Base-by-base conservation (phyloP, 352 stramenopile species). In the Phytopythium sindhum region DNA sequence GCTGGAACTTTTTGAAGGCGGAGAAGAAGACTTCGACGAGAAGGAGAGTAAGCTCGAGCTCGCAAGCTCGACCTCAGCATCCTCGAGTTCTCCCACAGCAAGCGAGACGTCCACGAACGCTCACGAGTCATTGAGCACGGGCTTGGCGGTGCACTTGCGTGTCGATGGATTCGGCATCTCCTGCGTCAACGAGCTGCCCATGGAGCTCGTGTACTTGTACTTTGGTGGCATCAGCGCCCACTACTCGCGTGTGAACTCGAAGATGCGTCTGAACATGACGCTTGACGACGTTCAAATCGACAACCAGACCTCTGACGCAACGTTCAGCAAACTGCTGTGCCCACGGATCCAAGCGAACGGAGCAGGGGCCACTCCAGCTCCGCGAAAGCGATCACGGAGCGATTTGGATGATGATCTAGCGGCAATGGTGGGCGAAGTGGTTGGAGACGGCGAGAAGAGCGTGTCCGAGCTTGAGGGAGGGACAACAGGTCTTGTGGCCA, bases 1-100 rank as follows among this genome's bases (percentile, higher is more conserved):
- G 21, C 68, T 97, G n/a, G 90, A 97, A 63, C 59, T 97, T 4
- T 95, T 86, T 61, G 88, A 97, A 82, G 89, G 86, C 54, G 86
- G 86, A 6, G 86, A 95, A 65, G 88, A 95, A 66, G 88, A 96
- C 54, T 89, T 86, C 50, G 87, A 93, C 47, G 87, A 93, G 57
- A 89, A 86, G 52, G 85, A 94, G n/a, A 81, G 57, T 41, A 91
- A 89, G 42, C 72, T 86, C n/a, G 85, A 92, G 31, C 15, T 90
- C n/a, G 91, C 85, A 21, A 92, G 80, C 51, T 67, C 78, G 2
- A 60, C 78, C 0, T 92, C 83, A 9, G 78, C 72, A 4, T 90
- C 78, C 2, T 91, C 81, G 1, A 81, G 78, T 19, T 92, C 84
- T 1, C 82, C 82, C 41, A 90, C 78, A 35, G 69, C 81, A 35